Percentiles rank a stretch among this genome's conserved stretches.
Conservation (phyloP, 345 rosid genomes). For the Noccaea bulbosa region DNA sequence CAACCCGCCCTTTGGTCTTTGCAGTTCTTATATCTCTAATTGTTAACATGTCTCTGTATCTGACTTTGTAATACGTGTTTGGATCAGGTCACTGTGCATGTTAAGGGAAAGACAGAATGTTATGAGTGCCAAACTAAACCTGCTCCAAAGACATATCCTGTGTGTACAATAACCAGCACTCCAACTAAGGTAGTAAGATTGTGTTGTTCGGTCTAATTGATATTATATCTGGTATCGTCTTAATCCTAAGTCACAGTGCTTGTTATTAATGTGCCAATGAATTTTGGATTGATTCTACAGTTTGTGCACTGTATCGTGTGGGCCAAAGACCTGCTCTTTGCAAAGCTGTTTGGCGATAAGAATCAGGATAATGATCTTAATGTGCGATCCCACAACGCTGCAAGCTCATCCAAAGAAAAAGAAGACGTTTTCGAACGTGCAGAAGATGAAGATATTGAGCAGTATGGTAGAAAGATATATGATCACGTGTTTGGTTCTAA, state of each 20-base stretch:
- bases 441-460: constrained; percentile 73
- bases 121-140: constrained; percentile 97
- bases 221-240: constrained; percentile 11
- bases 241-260: constrained; percentile 13
- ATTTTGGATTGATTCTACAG: constrained; percentile 53
- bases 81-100: constrained; percentile 84
- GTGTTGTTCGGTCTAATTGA: neutral
- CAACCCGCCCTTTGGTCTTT: neutral
- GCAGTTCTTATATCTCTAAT: constrained; percentile 9
- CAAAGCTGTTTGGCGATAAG: constrained; percentile 95
- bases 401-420: constrained; percentile 65
- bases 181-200: constrained; percentile 81
- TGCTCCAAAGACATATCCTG: constrained; percentile 96
- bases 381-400: constrained; percentile 73
- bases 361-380: constrained; percentile 95
- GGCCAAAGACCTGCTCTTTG: constrained; percentile 98
- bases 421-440: constrained; percentile 75
- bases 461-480: constrained; percentile 89
- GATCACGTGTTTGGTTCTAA: constrained; percentile 98
- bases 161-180: constrained; percentile 97
- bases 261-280: constrained; percentile 14
- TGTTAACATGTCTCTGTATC: constrained; percentile 12
- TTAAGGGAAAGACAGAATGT: constrained; percentile 94
- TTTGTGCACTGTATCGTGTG: constrained; percentile 98
- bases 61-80: constrained; percentile 33